These are phyloP conservation scores for maize (Zea mays) DNA, from an alignment of 176 grass and related monocot genomes.

Conservation along the genomic window DNA sequence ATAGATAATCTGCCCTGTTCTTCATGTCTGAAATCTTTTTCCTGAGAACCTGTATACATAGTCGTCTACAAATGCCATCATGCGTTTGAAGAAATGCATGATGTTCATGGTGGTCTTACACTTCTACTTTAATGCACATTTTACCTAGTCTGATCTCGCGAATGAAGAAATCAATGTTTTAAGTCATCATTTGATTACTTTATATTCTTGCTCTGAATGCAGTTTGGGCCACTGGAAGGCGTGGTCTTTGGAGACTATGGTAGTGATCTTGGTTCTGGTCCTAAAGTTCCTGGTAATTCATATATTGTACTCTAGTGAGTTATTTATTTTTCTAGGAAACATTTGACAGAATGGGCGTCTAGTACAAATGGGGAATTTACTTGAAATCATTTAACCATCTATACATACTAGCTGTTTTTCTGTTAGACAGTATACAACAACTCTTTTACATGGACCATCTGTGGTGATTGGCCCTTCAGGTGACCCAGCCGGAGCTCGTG, in stretches of 20 bases:
- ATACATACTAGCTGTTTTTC: neutral
- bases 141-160: conserved; percentile 16
- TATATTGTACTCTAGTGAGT: neutral
- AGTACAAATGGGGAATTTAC: neutral
- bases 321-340: neutral
- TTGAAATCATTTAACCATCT: neutral
- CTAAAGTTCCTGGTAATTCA: conserved; percentile 72
- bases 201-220: conserved; percentile 16
- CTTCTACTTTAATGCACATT: neutral
- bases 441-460: conserved; percentile 32
- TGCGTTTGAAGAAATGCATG: conserved; percentile 3
- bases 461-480: too few relatives aligned
- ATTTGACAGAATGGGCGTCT: neutral
- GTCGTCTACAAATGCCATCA: neutral
- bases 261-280: conserved; percentile 82
- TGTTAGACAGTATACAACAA: neutral
- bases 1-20: neutral
- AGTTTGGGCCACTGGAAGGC: conserved; percentile 82
- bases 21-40: neutral
- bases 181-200: conserved; percentile 19
- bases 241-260: conserved; percentile 87
- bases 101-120: neutral
- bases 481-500: too few relatives aligned
- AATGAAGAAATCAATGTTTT: conserved; percentile 19
- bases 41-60: neutral